Base-by-base conservation (phyloP, 164 flowering plant genomes). In the Sedum album region DNA sequence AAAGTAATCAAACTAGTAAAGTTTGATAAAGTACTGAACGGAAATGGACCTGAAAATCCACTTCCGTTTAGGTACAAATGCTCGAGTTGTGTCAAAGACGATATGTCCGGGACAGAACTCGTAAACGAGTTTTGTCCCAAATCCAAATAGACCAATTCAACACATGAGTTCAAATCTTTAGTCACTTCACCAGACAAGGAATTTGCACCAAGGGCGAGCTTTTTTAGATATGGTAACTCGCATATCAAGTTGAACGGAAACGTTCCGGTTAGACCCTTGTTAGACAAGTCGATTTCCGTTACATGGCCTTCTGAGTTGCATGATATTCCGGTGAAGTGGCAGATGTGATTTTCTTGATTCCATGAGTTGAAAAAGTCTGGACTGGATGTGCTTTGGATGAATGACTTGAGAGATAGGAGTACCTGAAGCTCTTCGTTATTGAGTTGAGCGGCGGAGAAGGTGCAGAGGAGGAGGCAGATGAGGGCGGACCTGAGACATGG, bases 31-130 rank as follows among this genome's bases (percentile, higher is more conserved):
- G 92, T 82, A 31, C 49, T 75, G 84, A 85, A 82, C 7, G 94
- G 96, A 72, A 88, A 88, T 1, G 39, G 1, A 55, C 93, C 91
- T 1, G 93, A 81, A 69, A 89, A 75, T n/a, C 84, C 81, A 66
- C 80, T 82, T 0, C 5, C 2, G 21, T 87, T 84, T 60, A 89
- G 65, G 63, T 69, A 76, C 80, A 89, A 60, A 57, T 72, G 46
- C 67, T 44, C 38, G 62, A 90, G 51, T 21, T 60, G 42, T 0
- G 8, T 18, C 18, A 90, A 64, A 23, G 79, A 25, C 6, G 86
- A 81, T 65, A 90, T 75, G 26, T 81, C 86, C 0, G 93, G 96
- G 0, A 86, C 73, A 10, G 49, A 2, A 0, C 91, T 90, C 5
- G 80, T 2, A 66, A 90, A 82, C 0, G 23, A 65, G 71, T 88